Base-by-base conservation (phyloP, 352 stramenopile genomes). In the Pythium vanterpoolii region DNA sequence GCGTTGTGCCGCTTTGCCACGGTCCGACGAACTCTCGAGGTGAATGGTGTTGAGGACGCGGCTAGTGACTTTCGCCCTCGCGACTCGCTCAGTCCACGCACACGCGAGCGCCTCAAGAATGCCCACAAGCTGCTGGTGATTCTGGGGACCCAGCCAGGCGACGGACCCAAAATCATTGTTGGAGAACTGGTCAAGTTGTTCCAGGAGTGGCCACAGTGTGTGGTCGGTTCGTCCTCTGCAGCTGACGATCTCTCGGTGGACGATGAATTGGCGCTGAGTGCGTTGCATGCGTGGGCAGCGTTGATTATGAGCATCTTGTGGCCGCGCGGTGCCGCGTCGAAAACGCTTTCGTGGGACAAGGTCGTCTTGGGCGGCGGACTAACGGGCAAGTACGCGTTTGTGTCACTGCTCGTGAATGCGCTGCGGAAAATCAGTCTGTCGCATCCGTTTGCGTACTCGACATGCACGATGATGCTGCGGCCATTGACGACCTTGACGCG, bases 271-370 rank as follows among this genome's bases (percentile, higher is more conserved):
- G 77, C 85, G 11, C 33, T 96, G 31, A 93, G 79, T 58, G 77
- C 69, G n/a, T 59, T 96, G 31, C 84, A 96, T 51, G 86, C 84
- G 4, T 96, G 86, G 86, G 80, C 77, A 4, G 83, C 82, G 13
- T 62, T 96, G 31, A 88, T 93, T 31, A 93, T 94, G 83, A 93
- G 83, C 52, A 89, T 96, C 38, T 70, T 94, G 48, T 96, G 86
- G 86, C 86, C 86, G 4, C 85, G 86, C 39, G 84, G 82, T 2
- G 78, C 79, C 14, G 77, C 76, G 16, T 63, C 61, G 16, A 94
- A 94, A 46, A 74, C 77, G 18, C 83, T 92, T 39, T 83, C 84
- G 0, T 91, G 81, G 82, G 84, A 94, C 55, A 91, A 90, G 49
- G 71, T 93, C 43, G 79, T 90, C 3, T 53, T 89, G 2, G 77